Percentiles rank a stretch among this genome's conserved stretches.
These are phyloP conservation scores for Cryphonectria japonica DNA, from an alignment of 2,329 filamentous ascomycete genomes.

Conservation along the genomic window DNA sequence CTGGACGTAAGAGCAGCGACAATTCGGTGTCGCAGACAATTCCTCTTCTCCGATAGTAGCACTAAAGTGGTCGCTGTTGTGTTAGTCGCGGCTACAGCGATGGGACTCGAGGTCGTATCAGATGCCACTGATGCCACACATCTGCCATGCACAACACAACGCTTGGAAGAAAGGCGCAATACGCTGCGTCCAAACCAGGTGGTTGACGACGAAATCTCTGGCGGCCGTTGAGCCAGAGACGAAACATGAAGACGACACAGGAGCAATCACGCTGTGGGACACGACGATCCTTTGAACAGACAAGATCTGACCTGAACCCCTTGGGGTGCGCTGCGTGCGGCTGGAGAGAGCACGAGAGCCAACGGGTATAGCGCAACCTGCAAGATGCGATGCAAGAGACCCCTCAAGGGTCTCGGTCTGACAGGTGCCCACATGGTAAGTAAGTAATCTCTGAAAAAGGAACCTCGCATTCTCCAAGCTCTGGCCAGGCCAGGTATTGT, in stretches of 20 bases:
- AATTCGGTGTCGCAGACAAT: background rate
- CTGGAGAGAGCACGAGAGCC: constrained; percentile 2
- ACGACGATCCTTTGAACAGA: background rate
- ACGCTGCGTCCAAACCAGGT: background rate
- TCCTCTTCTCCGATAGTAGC: background rate
- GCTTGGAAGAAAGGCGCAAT: background rate
- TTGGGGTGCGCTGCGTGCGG: background rate
- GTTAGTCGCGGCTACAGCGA: background rate
- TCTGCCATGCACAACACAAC: too few relatives aligned
- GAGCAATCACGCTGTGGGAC: background rate
- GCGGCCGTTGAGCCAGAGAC: background rate
- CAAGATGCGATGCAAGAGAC: constrained; percentile 1
- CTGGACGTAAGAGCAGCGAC: background rate
- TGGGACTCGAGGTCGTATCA: background rate
- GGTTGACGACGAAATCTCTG: background rate
- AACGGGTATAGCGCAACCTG: constrained; percentile 14
- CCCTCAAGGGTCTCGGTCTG: background rate
- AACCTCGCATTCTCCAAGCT: background rate
- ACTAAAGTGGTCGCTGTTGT: background rate
- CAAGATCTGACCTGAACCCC: background rate
- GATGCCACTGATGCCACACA: background rate
- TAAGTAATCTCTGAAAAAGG: background rate
- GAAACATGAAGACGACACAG: background rate
- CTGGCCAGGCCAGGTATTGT: background rate
- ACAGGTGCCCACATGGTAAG: background rate